Conservation (phyloP, 805 yeast genomes). For the Kodamaea restingae region DNA sequence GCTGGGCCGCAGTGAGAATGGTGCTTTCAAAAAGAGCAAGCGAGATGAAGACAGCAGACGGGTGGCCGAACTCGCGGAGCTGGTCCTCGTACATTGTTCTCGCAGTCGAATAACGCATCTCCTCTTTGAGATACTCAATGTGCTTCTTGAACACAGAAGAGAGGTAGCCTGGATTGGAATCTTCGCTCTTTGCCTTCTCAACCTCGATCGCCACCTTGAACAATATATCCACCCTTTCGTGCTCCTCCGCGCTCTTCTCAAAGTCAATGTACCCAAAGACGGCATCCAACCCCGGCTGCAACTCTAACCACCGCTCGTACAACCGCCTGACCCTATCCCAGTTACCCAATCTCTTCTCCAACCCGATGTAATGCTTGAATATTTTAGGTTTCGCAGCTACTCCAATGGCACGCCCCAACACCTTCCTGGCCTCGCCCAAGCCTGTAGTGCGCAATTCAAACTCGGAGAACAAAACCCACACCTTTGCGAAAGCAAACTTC, state of each 20-base stretch:
- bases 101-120: slow-evolving; percentile 52
- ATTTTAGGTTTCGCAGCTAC: slow-evolving; percentile 50
- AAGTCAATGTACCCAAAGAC: slow-evolving; percentile 68
- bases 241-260: slow-evolving; percentile 66
- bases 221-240: slow-evolving; percentile 62
- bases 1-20: slow-evolving; percentile 53
- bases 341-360: slow-evolving; percentile 69
- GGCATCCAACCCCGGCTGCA: slow-evolving; percentile 17
- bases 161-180: not conserved
- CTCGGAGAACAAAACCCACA: slow-evolving; percentile 70
- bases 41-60: slow-evolving; percentile 53
- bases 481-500: slow-evolving; percentile 59
- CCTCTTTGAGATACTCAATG: slow-evolving; percentile 61
- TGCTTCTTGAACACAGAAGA: slow-evolving; percentile 24
- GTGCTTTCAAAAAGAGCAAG: slow-evolving; percentile 69
- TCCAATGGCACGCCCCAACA: slow-evolving; percentile 73
- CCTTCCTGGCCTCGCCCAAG: slow-evolving; percentile 54
- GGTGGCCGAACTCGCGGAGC: slow-evolving; percentile 24
- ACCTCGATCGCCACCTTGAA: slow-evolving; percentile 47
- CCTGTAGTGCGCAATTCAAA: slow-evolving; percentile 64
- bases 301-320: slow-evolving; percentile 62
- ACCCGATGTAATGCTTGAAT: slow-evolving; percentile 57
- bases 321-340: slow-evolving; percentile 75
- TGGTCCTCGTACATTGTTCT: slow-evolving; percentile 45
- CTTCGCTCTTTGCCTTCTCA: not conserved